Base-by-base conservation (phyloP, 1,284 basidiomycete species). In the Coniophora puteana region DNA sequence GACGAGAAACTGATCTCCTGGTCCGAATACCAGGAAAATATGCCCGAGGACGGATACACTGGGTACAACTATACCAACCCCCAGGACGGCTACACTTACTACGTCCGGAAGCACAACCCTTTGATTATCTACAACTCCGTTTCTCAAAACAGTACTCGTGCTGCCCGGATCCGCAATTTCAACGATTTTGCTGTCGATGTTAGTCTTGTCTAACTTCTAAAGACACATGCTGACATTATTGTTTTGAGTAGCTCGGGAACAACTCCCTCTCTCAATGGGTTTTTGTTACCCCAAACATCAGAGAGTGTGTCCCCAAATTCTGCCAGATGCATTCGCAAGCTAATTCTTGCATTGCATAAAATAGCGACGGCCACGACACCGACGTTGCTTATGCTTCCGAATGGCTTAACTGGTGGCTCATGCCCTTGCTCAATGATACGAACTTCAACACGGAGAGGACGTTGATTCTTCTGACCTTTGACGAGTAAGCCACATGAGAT, bases 281-380 rank as follows among this genome's bases (percentile, higher is more conserved):
- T 22, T 84, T 78, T 53, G 61, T 85, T 40, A 83, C 83, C 0
- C 83, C 83, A n/a, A 83, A 83, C 58, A 55, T 80, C 38, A 54
- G 53, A 40, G 36, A 59, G 60, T 58, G 17, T 10, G 59, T 50
- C 4, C 13, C 17, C 3, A 4, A n/a, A n/a, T 31, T 40, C 38
- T 17, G 5, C n/a, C 25, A 12, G 8, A 17, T 36, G 28, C 12
- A 10, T 8, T 14, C n/a, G 37, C 4, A 4, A 5, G 14, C 32
- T n/a, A n/a, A 25, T 40, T 46, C 17, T 57, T 12, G 21, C 47
- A 21, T 12, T 67, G 70, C 22, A 65, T 72, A 57, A 23, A 40
- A 16, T 16, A 59, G 61, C 16, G 57, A 62, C 30, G 57, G 39
- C 0, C 76, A 84, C 50, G 82, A 86, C 57, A 82, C 81, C 7